Percentiles rank a stretch among this genome's conserved stretches.
phyloP scores from a whole-genome alignment of 228 moss, liverwort and hornwort species.

The Sphagnum magellanicum region DNA sequence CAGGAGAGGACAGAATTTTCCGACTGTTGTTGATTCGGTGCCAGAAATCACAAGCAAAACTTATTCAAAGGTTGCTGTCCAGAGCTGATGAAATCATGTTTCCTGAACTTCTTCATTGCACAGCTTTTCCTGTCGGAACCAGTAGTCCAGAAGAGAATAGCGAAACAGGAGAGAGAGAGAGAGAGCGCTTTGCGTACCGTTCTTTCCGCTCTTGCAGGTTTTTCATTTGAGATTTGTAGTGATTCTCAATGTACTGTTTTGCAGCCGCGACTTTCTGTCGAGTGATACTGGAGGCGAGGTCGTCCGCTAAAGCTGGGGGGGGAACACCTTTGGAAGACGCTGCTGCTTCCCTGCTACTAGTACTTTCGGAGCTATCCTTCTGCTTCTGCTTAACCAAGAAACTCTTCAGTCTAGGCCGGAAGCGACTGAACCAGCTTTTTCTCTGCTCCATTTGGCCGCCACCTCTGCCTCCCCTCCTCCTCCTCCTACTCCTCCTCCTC shows the following conservation, averaged over 20 bases:
- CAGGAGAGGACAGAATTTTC: too few relatives aligned
- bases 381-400: conserved; percentile 71
- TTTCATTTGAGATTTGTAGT: conserved; percentile 98
- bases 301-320: conserved; percentile 33
- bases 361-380: conserved; percentile 83
- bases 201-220: conserved; percentile 94
- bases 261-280: conserved; percentile 65
- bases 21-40: too few relatives aligned
- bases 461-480: conserved; percentile 10
- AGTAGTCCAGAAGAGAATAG: too few relatives aligned
- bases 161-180: background rate
- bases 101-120: too few relatives aligned
- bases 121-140: too few relatives aligned
- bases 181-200: conserved; percentile 35
- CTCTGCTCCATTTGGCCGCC: conserved; percentile 69
- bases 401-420: conserved; percentile 90
- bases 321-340: conserved; percentile 58
- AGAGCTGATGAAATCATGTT: too few relatives aligned
- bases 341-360: conserved; percentile 69
- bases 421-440: conserved; percentile 98
- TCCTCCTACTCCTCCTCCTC: conserved; percentile 10
- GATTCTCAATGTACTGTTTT: conserved; percentile 98
- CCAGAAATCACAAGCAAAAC: too few relatives aligned
- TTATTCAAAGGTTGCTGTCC: too few relatives aligned
- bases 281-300: conserved; percentile 57